Conservation (phyloP, 1,284 basidiomycete genomes). For the Cryptococcus sp. region DNA sequence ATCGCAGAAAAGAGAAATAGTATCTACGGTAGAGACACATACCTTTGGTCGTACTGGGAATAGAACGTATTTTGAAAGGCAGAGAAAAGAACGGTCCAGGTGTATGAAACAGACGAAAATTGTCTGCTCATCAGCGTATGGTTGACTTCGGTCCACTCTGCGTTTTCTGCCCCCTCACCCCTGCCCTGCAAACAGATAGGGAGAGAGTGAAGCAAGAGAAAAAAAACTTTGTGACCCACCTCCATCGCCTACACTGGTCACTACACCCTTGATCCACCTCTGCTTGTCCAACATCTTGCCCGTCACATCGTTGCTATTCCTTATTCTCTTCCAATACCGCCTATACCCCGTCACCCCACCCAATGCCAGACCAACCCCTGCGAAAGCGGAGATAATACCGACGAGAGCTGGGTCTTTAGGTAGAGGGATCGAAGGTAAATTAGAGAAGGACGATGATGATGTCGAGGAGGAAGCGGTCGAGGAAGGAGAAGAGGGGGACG, state of each 20-base stretch:
- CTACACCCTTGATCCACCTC: slow-evolving; percentile 64
- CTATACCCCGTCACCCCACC: slow-evolving; percentile 49
- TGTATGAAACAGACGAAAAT: slow-evolving; percentile 66
- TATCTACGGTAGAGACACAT: slow-evolving; percentile 3
- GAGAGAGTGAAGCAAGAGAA: background rate
- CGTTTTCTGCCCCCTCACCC: too few relatives aligned
- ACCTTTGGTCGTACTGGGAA: slow-evolving; percentile 63
- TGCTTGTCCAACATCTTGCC: slow-evolving; percentile 54
- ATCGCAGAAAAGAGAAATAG: background rate
- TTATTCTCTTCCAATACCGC: slow-evolving; percentile 58
- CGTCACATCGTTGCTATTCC: slow-evolving; percentile 60
- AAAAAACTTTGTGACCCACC: slow-evolving; percentile 53
- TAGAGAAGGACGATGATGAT: background rate
- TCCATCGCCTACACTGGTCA: slow-evolving; percentile 50
- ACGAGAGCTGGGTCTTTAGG: slow-evolving; percentile 29
- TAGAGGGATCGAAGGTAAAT: background rate
- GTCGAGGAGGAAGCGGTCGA: background rate
- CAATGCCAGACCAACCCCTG: slow-evolving; percentile 46
- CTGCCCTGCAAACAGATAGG: too few relatives aligned
- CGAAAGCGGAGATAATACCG: slow-evolving; percentile 31
- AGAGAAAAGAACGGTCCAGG: slow-evolving; percentile 66
- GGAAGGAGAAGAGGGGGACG: background rate
- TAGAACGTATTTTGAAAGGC: slow-evolving; percentile 61
- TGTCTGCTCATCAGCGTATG: slow-evolving; percentile 47
- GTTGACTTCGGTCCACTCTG: background rate